These are phyloP conservation scores for Aureobasidium sp. DNA, from an alignment of 2,329 filamentous ascomycete genomes.

Conservation along the genomic window DNA sequence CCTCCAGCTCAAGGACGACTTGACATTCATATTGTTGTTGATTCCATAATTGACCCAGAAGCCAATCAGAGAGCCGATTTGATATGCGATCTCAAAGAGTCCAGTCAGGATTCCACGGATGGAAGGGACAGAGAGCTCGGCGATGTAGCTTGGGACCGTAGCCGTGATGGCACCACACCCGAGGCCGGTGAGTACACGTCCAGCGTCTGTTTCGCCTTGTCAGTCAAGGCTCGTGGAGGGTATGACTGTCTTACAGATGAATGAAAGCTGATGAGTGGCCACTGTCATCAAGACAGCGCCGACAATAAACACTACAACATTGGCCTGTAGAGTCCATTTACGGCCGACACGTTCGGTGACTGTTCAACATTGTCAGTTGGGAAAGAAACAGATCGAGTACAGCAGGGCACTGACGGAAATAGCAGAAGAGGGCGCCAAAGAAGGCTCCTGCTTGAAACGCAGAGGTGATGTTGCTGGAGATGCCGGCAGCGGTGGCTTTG, in stretches of 20 bases:
- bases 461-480: slow-evolving; percentile 21
- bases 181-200: slow-evolving; percentile 53
- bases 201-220: slow-evolving; percentile 40
- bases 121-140: slow-evolving; percentile 28
- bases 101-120: slow-evolving; percentile 31
- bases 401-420: slow-evolving; percentile 39
- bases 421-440: slow-evolving; percentile 17
- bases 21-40: slow-evolving; percentile 21
- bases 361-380: neutral
- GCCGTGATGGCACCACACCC: slow-evolving; percentile 40
- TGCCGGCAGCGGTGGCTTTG: slow-evolving; percentile 3
- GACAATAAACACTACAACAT: slow-evolving; percentile 16
- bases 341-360: slow-evolving; percentile 17
- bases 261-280: slow-evolving; percentile 51
- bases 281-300: slow-evolving; percentile 55
- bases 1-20: slow-evolving; percentile 23
- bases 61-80: slow-evolving; percentile 29
- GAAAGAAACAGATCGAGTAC: neutral
- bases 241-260: slow-evolving; percentile 42
- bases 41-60: slow-evolving; percentile 34
- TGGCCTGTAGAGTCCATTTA: slow-evolving; percentile 13
- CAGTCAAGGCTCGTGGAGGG: neutral
- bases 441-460: slow-evolving; percentile 20
- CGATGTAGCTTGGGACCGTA: slow-evolving; percentile 30
- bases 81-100: slow-evolving; percentile 30